A percentile compares a stretch with the other conserved stretches of the same genome.
These are phyloP conservation scores for Dothideomycetidae sp. DNA, from an alignment of 2,329 filamentous ascomycete genomes.

Conservation along the genomic window DNA sequence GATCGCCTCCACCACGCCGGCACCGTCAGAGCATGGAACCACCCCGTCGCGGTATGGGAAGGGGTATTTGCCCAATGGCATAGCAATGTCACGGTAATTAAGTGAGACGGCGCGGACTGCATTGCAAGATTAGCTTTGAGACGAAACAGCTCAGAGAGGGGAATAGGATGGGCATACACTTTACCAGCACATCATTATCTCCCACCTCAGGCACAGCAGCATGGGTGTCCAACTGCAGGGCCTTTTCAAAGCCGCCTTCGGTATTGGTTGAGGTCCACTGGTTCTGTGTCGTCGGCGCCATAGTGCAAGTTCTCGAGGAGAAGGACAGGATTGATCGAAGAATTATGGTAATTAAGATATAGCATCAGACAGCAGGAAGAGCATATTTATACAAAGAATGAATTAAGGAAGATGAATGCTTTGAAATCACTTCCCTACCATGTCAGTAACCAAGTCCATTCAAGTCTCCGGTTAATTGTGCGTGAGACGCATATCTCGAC, in stretches of 20 bases:
- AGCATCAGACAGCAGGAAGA: no score
- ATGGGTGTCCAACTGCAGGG: slow-evolving; percentile 41
- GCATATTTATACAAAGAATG: no score
- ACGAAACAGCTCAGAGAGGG: not conserved
- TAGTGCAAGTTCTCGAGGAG: slow-evolving; percentile 17
- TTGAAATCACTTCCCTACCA: not conserved
- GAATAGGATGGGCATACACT: slow-evolving; percentile 32
- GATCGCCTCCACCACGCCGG: slow-evolving; percentile 37
- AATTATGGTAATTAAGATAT: no score
- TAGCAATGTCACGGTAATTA: slow-evolving; percentile 37
- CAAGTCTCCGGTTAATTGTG: no score
- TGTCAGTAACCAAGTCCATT: no score
- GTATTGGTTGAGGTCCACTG: slow-evolving; percentile 43
- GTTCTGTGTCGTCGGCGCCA: slow-evolving; percentile 33
- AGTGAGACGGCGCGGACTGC: slow-evolving; percentile 34
- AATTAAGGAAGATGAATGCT: no score
- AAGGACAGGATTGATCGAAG: no score
- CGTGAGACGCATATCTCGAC: no score
- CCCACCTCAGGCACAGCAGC: slow-evolving; percentile 45
- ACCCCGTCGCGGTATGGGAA: slow-evolving; percentile 28
- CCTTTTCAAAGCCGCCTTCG: slow-evolving; percentile 43
- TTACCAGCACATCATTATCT: slow-evolving; percentile 59
- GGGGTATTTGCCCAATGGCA: slow-evolving; percentile 33
- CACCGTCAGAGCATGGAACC: slow-evolving; percentile 38
- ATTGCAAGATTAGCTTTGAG: no score